Evolutionary conservation across 2,329 filamentous ascomycete species (phyloP).

Genomic region (Colletotrichum sp.): DNA sequence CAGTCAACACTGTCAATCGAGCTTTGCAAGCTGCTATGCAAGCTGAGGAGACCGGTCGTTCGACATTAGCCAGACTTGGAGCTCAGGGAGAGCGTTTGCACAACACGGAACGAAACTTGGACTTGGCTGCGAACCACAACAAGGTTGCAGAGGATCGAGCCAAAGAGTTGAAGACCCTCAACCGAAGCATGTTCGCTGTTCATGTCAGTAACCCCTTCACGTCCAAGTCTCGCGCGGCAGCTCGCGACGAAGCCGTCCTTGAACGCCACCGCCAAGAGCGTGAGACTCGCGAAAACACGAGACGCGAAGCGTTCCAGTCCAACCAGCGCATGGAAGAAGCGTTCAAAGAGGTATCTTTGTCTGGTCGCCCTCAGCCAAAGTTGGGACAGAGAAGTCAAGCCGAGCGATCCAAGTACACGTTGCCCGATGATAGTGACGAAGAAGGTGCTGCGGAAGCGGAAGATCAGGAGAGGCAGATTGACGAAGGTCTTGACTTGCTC

Average conservation of each 20-base stretch:
- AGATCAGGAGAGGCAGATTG: too few relatives aligned
- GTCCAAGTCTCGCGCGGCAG: conserved; percentile 65
- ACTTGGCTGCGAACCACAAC: conserved; percentile 78
- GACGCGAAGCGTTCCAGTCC: conserved; percentile 24
- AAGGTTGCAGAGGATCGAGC: conserved; percentile 80
- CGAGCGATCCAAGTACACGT: conserved; percentile 57
- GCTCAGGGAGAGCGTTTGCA: conserved; percentile 82
- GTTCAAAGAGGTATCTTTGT: conserved; percentile 39
- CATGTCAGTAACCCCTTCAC: conserved; percentile 83
- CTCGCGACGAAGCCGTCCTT: conserved; percentile 72
- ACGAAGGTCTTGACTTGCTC: too few relatives aligned
- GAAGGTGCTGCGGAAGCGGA: too few relatives aligned
- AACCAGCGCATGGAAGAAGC: conserved; percentile 59
- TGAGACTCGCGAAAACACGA: conserved; percentile 67
- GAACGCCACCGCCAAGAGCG: conserved; percentile 71
- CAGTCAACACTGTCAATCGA: conserved; percentile 38
- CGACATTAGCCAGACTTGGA: conserved; percentile 75
- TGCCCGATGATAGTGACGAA: conserved; percentile 67
- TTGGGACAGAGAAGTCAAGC: too few relatives aligned
- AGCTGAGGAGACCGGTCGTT: conserved; percentile 73
- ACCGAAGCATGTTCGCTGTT: conserved; percentile 89
- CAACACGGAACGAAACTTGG: conserved; percentile 83
- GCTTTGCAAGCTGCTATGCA: conserved; percentile 71
- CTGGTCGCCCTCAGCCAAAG: too few relatives aligned
- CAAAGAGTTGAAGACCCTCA: conserved; percentile 82